phyloP scores from a whole-genome alignment of 2,329 filamentous ascomycete species.

The Zopfia rhizophila region DNA sequence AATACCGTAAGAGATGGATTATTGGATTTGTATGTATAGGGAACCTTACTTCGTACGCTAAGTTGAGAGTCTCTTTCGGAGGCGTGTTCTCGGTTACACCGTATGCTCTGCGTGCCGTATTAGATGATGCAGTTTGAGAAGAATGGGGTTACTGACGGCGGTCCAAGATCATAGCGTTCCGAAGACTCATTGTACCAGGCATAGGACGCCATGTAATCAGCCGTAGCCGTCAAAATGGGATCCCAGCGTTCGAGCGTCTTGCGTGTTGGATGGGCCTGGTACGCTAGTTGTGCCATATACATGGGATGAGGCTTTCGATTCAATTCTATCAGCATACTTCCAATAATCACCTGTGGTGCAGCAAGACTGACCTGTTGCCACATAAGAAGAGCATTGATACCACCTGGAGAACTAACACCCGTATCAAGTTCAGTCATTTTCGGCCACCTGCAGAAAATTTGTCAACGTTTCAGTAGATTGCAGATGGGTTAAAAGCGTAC shows the following conservation, averaged over 20 bases:
- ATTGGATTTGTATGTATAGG: too few relatives aligned
- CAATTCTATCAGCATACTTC: too few relatives aligned
- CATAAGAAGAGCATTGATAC: constrained; percentile 68
- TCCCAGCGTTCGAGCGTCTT: constrained; percentile 64
- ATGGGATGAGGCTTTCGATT: constrained; percentile 69
- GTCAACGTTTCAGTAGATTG: constrained; percentile 10
- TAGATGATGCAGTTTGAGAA: too few relatives aligned
- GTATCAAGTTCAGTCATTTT: constrained; percentile 66
- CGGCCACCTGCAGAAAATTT: too few relatives aligned
- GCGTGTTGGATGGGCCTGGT: constrained; percentile 55
- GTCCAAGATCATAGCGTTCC: constrained; percentile 62
- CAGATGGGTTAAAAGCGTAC: constrained; percentile 22
- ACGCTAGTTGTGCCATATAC: constrained; percentile 67
- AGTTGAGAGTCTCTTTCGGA: constrained; percentile 65
- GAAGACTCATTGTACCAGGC: constrained; percentile 64
- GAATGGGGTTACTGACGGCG: constrained; percentile 53
- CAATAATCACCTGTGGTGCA: constrained; percentile 11
- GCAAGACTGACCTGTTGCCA: constrained; percentile 65
- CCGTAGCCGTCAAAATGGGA: constrained; percentile 60
- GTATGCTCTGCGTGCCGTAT: constrained; percentile 49
- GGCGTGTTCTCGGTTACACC: constrained; percentile 67
- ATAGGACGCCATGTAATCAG: constrained; percentile 69
- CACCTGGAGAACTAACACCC: constrained; percentile 65
- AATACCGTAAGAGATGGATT: too few relatives aligned
- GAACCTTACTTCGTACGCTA: constrained; percentile 67